Base-by-base conservation (phyloP, 108 stramenopile genomes). In the Cyclostephanos invisitatus region DNA sequence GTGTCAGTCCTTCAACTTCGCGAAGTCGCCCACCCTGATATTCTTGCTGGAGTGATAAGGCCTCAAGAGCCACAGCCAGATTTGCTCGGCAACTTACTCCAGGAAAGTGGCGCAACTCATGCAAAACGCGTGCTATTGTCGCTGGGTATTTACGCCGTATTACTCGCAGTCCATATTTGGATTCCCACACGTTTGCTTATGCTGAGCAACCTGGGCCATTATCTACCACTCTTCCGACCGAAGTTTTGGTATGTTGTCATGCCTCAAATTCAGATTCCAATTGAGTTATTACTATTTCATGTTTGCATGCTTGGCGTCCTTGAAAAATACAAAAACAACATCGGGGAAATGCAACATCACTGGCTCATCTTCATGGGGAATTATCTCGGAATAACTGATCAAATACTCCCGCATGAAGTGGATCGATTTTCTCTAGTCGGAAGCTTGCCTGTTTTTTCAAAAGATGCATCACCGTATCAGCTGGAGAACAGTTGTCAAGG, bases 11-110 rank as follows among this genome's bases (percentile, higher is more conserved):
- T 96, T 36, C 94, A 97, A 70, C 83, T 98, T 18, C 82, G 97
- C 25, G 97, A 97, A 71, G 97, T 97, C 24, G 73, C 86, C 14
- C 98, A 99, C 75, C 97, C 98, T 42, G 95, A 92, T 57, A 53
- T 96, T 27, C 85, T 98, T 24, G 96, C 94, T 8, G 47, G 76
- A 24, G 59, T 90, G 42, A 95, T 98, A 36, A 74, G 96, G n/a
- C 98, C 98, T 12, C 98, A 99, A 85, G 98, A 99, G 77, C 97
- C 98, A 1, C 97, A 98, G 55, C 94, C 95, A 5, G 98, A 98
- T 72, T 82, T 99, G 38, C 88, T 99, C 5, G 95, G 91, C 14
- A 92, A 94, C 54, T 67, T 99, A 35, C 84, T 99, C 73, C 83
- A 95, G 62, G 98, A 98, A 72, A 85, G 80, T 35, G 87, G 86